Conservation (phyloP, 352 stramenopile species). For the Pythium utonaiense region DNA sequence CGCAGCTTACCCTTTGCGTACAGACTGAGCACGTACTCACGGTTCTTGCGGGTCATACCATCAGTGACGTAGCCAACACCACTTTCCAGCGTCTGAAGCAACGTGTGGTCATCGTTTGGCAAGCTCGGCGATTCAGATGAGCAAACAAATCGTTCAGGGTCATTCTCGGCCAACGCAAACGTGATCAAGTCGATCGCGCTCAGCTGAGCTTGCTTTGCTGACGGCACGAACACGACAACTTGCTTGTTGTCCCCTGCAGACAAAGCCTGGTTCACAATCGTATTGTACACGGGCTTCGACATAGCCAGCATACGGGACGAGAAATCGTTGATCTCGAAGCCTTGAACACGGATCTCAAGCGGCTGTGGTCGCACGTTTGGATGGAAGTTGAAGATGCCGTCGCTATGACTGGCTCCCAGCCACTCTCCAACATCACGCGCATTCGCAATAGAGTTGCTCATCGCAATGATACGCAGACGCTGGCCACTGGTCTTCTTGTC, state of each 20-base stretch:
- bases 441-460: constrained; percentile 97
- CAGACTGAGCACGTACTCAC: constrained; percentile 83
- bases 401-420: constrained; percentile 92
- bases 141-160: constrained; percentile 60
- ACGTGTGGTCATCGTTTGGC: constrained; percentile 81
- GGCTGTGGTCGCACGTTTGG: constrained; percentile 94
- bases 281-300: constrained; percentile 98
- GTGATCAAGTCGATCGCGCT: constrained; percentile 99
- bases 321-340: constrained; percentile 98
- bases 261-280: constrained; percentile 78
- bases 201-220: constrained; percentile 96
- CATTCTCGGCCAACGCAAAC: constrained; percentile 90
- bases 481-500: constrained; percentile 66
- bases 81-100: constrained; percentile 92
- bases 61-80: constrained; percentile 97
- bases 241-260: constrained; percentile 64
- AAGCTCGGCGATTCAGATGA: constrained; percentile 35
- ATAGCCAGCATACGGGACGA: constrained; percentile 96
- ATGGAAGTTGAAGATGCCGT: constrained; percentile 94
- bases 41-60: constrained; percentile 91
- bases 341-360: constrained; percentile 97
- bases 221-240: constrained; percentile 97
- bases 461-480: constrained; percentile 90
- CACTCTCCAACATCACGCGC: constrained; percentile 97
- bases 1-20: constrained; percentile 88